Evolutionary conservation across 306 rosid species (phyloP), one percentile per base, ranked within the genome.

Genomic region (Luffa acutangula): DNA sequence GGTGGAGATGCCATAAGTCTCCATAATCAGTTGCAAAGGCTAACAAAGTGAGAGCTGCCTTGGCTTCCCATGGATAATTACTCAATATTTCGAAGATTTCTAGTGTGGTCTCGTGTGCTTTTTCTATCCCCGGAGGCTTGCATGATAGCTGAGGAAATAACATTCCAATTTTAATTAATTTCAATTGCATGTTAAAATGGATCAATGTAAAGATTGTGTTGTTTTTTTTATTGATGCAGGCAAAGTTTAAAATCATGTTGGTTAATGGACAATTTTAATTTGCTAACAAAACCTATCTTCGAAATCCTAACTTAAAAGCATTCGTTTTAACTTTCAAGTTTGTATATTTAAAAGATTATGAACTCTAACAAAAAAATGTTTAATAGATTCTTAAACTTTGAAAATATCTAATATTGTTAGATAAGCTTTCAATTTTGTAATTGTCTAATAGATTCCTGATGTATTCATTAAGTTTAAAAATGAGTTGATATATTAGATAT

Each of bases 1-100:
- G 80, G 20, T 60, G 4, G 4, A 78, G 80, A n/a, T 57, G 80
- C 80, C 80, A 78, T 2, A 78, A 59, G 3, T 78, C 80, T 12
- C 80, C 80, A 78, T 78, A 78, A n/a, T 58, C 80, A 4, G 57
- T 5, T 2, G 80, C 45, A 42, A 78, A 78, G 20, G 80, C 80
- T 8, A 51, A 1, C 54, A 78, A 21, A 3, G 80, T 78, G 10
- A 78, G 42, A 7, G 56, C 57, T 39, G 80, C 80, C 39, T 78
- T 78, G 9, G 73, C 80, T 56, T 78, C 81, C 81, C 81, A 78
- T 78, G 70, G 56, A 46, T 78, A 78, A 46, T 46, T 21, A 1
- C 46, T 14, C 25, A 78, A 17, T 49, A 7, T 59, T 15, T 58
- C 33, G 2, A 78, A 10, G 42, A 78, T 78, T 21, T 45, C 39